These are phyloP conservation scores for Fremontodendron californicum DNA, from an alignment of 345 rosid genomes.

Conservation along the genomic window DNA sequence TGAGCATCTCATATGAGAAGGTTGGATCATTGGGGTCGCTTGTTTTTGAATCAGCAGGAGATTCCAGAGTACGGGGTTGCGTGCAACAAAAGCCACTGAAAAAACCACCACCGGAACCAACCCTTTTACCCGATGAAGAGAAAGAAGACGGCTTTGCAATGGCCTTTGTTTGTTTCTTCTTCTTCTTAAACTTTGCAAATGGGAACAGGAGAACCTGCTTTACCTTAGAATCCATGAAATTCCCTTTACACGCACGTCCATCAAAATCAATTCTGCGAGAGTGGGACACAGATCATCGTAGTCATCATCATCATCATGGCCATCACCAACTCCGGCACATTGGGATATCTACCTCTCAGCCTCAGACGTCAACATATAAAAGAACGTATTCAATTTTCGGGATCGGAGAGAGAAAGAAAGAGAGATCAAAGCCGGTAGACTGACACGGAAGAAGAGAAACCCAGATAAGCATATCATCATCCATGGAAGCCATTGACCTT, in stretches of 20 bases:
- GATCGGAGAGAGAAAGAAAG: neutral
- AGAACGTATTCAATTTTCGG: neutral
- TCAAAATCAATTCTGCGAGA: neutral
- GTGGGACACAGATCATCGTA: neutral
- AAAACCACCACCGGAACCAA: neutral
- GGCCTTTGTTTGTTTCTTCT: neutral
- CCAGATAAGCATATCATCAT: neutral
- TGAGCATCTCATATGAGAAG: constrained; percentile 42
- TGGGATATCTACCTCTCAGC: neutral
- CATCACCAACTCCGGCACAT: neutral
- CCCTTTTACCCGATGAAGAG: constrained; percentile 17
- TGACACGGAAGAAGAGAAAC: neutral
- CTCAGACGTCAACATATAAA: neutral
- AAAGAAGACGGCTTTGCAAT: neutral
- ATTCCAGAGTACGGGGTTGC: constrained; percentile 35
- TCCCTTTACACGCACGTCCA: neutral
- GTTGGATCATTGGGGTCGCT: constrained; percentile 51
- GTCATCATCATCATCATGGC: neutral
- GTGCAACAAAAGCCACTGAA: constrained; percentile 33
- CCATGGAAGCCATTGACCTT: neutral
- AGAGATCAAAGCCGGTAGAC: neutral
- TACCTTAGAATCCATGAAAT: constrained; percentile 3
- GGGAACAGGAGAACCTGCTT: constrained; percentile 21
- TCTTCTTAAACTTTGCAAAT: constrained; percentile 15
- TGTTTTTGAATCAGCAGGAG: constrained; percentile 30